Conservation (phyloP, 129 eudicot genomes). For the Dittrichia graveolens region DNA sequence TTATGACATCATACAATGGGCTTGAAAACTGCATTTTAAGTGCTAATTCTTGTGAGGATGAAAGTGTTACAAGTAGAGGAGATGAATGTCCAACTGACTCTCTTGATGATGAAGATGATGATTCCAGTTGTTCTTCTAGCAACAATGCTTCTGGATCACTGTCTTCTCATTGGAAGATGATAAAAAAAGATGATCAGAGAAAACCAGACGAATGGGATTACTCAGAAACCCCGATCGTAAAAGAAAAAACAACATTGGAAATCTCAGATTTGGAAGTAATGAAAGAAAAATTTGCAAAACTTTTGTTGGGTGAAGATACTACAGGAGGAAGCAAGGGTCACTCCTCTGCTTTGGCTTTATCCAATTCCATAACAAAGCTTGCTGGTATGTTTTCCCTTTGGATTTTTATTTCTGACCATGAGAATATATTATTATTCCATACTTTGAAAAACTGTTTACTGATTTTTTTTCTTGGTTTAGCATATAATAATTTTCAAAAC, state of each 20-base stretch:
- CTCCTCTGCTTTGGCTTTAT: conserved; percentile 71
- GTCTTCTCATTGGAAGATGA: conserved; percentile 59
- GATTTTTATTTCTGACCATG: not conserved
- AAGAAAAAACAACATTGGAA: conserved; percentile 48
- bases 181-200: conserved; percentile 55
- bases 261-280: conserved; percentile 56
- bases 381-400: conserved; percentile 52
- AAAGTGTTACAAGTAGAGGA: conserved; percentile 60
- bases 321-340: conserved; percentile 84
- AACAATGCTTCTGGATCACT: conserved; percentile 63
- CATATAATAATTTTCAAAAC: not conserved
- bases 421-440: too few relatives aligned
- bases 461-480: too few relatives aligned
- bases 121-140: conserved; percentile 86
- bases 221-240: conserved; percentile 46
- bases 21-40: conserved; percentile 75
- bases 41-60: conserved; percentile 53
- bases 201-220: conserved; percentile 53
- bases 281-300: conserved; percentile 86
- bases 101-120: conserved; percentile 57
- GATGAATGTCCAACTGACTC: conserved; percentile 65
- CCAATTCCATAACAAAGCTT: conserved; percentile 86
- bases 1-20: conserved; percentile 88
- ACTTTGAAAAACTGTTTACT: too few relatives aligned
- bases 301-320: conserved; percentile 86